A percentile compares a stretch with the other conserved stretches of the same genome.
Evolutionary conservation across 1,284 basidiomycete genomes (phyloP).

Genomic region (Exobasidium cylindrosporum): DNA sequence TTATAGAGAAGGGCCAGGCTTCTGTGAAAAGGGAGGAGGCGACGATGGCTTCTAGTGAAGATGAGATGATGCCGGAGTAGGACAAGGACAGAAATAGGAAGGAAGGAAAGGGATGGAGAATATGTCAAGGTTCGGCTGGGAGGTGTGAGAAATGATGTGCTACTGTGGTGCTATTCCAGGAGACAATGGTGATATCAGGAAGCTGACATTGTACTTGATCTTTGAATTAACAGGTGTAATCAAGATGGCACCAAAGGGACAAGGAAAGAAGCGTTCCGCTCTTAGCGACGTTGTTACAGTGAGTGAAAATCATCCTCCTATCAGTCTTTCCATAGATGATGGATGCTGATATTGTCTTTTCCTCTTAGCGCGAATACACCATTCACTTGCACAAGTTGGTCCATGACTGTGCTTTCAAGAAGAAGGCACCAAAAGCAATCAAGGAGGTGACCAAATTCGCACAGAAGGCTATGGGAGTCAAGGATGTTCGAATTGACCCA

Average conservation of each 20-base stretch:
- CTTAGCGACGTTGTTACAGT: slow-evolving; percentile 47
- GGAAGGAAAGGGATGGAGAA: background rate
- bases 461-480: slow-evolving; percentile 54
- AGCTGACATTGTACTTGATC: too few relatives aligned
- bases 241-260: slow-evolving; percentile 17
- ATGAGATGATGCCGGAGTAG: too few relatives aligned
- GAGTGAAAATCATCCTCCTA: slow-evolving; percentile 15
- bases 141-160: too few relatives aligned
- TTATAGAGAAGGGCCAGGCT: too few relatives aligned
- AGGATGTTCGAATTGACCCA: slow-evolving; percentile 55
- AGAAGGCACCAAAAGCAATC: slow-evolving; percentile 52
- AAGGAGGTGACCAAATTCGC: slow-evolving; percentile 54
- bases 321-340: background rate
- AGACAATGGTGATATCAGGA: too few relatives aligned
- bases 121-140: background rate
- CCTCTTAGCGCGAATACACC: slow-evolving; percentile 50
- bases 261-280: slow-evolving; percentile 52
- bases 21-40: too few relatives aligned
- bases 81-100: background rate
- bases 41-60: too few relatives aligned
- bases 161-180: too few relatives aligned
- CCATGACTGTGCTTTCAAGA: slow-evolving; percentile 53
- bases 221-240: slow-evolving; percentile 2
- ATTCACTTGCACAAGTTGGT: slow-evolving; percentile 55
- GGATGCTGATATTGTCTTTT: background rate